Conservation (phyloP, 352 stramenopile species). For the Aphanomyces invadans region DNA sequence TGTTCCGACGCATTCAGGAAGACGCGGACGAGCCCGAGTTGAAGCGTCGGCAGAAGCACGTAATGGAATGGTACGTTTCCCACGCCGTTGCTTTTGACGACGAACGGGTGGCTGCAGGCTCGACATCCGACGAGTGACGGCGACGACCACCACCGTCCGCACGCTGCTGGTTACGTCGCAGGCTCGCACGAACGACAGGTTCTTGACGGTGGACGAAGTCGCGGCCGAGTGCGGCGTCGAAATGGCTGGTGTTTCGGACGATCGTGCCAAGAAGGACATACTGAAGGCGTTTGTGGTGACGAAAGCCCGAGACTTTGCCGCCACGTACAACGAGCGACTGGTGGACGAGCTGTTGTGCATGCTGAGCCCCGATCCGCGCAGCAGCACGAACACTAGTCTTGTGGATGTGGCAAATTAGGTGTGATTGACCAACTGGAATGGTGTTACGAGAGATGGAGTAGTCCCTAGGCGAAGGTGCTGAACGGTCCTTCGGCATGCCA, state of each 20-base stretch:
- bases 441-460: too few relatives aligned
- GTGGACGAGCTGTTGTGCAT: neutral
- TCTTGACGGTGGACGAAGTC: neutral
- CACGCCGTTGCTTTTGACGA: too few relatives aligned
- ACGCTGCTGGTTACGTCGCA: neutral
- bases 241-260: neutral
- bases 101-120: neutral
- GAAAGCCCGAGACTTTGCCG: neutral
- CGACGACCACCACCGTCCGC: neutral
- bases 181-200: neutral
- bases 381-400: too few relatives aligned
- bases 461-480: too few relatives aligned
- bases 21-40: neutral
- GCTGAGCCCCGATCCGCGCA: neutral
- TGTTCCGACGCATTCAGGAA: neutral
- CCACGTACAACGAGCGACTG: neutral
- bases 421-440: too few relatives aligned
- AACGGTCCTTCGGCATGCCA: too few relatives aligned
- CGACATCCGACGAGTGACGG: neutral
- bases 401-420: too few relatives aligned
- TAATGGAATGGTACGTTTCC: constrained; percentile 1
- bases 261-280: neutral
- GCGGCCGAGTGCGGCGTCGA: neutral
- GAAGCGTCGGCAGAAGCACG: neutral
- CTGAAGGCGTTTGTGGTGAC: neutral